These are phyloP conservation scores for Aspergillus alliaceus DNA, from an alignment of 2,329 filamentous ascomycete genomes.

Conservation along the genomic window DNA sequence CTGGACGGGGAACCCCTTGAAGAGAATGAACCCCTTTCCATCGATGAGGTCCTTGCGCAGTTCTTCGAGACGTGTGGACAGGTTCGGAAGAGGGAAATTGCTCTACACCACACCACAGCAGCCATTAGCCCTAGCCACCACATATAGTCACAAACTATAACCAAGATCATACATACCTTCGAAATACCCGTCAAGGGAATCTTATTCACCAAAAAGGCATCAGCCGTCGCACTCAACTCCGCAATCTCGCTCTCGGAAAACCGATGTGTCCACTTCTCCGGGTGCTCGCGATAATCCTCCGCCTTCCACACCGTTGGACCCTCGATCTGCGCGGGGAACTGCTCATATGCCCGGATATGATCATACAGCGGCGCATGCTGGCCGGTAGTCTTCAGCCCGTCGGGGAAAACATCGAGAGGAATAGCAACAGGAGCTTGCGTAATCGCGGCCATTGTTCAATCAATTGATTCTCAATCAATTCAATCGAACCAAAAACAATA, in stretches of 20 bases:
- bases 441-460: constrained; percentile 28
- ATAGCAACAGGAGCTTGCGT: constrained; percentile 41
- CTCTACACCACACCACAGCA: too few relatives aligned
- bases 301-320: constrained; percentile 73
- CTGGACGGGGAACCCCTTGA: constrained; percentile 78
- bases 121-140: neutral
- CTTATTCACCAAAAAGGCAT: constrained; percentile 65
- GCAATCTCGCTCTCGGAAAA: constrained; percentile 67
- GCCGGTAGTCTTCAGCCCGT: constrained; percentile 67
- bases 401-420: constrained; percentile 57
- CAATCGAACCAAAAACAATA: neutral
- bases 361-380: constrained; percentile 71
- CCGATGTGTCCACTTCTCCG: constrained; percentile 70
- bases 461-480: neutral
- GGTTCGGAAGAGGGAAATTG: constrained; percentile 62
- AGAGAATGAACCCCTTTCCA: constrained; percentile 86
- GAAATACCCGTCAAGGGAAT: constrained; percentile 71
- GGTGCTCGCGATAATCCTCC: constrained; percentile 62
- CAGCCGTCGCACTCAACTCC: constrained; percentile 66
- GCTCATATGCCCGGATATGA: constrained; percentile 63
- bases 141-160: neutral
- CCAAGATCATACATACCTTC: constrained; percentile 42
- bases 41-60: constrained; percentile 70
- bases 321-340: constrained; percentile 69
- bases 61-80: constrained; percentile 54